Evolutionary conservation across 768 basidiomycete species (phyloP).

Genomic region (Boletus sensibilis): DNA sequence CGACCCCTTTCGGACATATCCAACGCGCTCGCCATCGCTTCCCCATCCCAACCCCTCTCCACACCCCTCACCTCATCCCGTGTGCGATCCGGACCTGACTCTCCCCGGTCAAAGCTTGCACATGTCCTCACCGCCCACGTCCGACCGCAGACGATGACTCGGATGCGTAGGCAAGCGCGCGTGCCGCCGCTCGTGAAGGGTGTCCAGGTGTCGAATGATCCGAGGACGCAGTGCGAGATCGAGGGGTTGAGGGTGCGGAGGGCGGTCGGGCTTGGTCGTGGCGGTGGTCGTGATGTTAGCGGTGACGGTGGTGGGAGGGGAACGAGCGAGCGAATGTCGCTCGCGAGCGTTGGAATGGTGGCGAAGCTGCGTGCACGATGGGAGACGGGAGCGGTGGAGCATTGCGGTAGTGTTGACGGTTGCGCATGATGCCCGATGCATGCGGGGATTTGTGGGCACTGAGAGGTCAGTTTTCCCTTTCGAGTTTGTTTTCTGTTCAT

Average conservation of each 20-base stretch:
- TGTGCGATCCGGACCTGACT: neutral
- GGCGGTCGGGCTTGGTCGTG: neutral
- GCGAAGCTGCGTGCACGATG: conserved; percentile 22
- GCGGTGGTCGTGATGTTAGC: neutral
- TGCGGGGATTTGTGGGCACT: neutral
- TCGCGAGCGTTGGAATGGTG: conserved; percentile 16
- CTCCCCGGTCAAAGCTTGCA: conserved; percentile 24
- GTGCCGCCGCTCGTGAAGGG: neutral
- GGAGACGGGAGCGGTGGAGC: conserved; percentile 8
- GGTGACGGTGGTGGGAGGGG: neutral
- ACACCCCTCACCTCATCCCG: neutral
- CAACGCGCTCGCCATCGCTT: neutral
- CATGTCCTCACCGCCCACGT: conserved; percentile 11
- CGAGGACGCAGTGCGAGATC: conserved; percentile 6
- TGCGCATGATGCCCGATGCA: neutral
- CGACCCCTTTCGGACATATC: neutral
- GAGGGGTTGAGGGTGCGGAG: conserved; percentile 2
- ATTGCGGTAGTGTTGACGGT: neutral
- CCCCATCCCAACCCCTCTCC: neutral
- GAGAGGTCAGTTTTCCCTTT: neutral
- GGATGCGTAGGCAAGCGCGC: neutral
- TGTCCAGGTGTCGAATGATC: conserved; percentile 2
- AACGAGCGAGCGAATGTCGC: neutral
- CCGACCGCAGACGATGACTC: neutral
- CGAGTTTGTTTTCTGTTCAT: neutral